Base-by-base conservation (phyloP, 768 basidiomycete species). In the Austroboletus eburneus region DNA sequence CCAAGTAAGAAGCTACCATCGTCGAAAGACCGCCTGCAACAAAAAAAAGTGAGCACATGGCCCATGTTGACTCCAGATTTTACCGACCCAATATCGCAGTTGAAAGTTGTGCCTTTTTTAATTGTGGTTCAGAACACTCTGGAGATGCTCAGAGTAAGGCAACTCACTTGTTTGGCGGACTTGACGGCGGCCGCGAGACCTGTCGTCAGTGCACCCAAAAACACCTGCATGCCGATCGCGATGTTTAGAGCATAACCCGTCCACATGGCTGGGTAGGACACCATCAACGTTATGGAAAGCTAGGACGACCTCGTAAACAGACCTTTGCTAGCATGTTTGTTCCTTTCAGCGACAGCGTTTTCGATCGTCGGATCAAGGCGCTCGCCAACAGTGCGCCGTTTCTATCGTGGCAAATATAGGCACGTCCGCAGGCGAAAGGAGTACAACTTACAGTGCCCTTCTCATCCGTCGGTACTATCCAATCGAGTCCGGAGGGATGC, bases 1-100 rank as follows among this genome's bases (percentile, higher is more conserved):
- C 87, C 21, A 89, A 72, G 62, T 83, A 88, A 2, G 85, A 82
- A 16, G 86, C 85, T 13, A 82, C 74, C 17, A 87, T 18, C 0
- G 86, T 89, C 4, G 85, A 64, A 10, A 83, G 46, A n/a, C 80
- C 85, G 25, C 87, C 83, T 80, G 16, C 0, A 43, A 18, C 17
- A 7, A 33, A 24, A 8, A 13, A 34, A n/a, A 13, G 16, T n/a
- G 13, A 7, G 29, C 8, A 29, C 7, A 36, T 17, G 34, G 18
- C 9, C 25, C 23, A 25, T 1, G 8, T 27, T 21, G 50, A 22
- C 5, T 6, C 27, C 27, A 27, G 12, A 5, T 27, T 38, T 3
- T 9, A 57, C 68, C 8, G 0, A 70, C 69, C 76, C 29, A 77
- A 64, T 25, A 74, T 36, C 4, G 74, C 57, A 16, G 70, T 71